These are phyloP conservation scores for Tetraselmis striata DNA, from an alignment of 139 green algal genomes.

Conservation along the genomic window DNA sequence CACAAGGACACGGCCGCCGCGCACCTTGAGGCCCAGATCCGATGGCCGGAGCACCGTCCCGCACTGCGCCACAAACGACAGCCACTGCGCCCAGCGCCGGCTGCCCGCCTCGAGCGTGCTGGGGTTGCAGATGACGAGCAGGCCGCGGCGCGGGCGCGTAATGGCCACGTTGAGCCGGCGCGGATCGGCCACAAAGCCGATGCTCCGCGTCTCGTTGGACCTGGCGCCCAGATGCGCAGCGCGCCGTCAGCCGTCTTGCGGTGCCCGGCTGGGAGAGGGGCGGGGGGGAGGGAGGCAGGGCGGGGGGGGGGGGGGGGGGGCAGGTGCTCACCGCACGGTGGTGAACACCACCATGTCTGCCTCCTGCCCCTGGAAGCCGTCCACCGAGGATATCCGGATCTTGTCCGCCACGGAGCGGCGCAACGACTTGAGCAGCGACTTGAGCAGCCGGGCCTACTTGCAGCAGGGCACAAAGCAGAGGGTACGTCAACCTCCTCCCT, in stretches of 20 bases:
- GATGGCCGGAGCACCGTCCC: not conserved
- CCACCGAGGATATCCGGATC: slow-evolving; percentile 24
- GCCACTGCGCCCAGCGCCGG: not conserved
- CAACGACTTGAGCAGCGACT: slow-evolving; percentile 30
- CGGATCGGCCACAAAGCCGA: slow-evolving; percentile 83
- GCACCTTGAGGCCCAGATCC: not conserved
- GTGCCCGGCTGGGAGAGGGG: no score
- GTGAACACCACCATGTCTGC: slow-evolving; percentile 85
- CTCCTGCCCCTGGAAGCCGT: slow-evolving; percentile 80
- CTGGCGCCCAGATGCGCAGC: no score
- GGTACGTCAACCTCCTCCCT: no score
- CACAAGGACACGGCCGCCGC: no score
- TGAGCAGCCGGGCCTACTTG: slow-evolving; percentile 24
- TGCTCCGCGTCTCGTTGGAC: slow-evolving; percentile 44
- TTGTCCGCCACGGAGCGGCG: slow-evolving; percentile 40
- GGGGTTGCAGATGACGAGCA: not conserved
- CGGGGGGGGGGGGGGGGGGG: no score
- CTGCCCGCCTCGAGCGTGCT: not conserved
- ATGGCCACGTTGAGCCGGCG: slow-evolving; percentile 89
- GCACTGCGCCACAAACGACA: not conserved
- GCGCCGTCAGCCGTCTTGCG: no score
- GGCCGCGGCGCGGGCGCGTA: slow-evolving; percentile 52
- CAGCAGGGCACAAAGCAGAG: no score
- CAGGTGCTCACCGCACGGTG: slow-evolving; percentile 77
- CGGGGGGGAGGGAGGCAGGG: no score